Evolutionary conservation across 768 basidiomycete genomes (phyloP).

Genomic region (Podaxis mareebaensis): DNA sequence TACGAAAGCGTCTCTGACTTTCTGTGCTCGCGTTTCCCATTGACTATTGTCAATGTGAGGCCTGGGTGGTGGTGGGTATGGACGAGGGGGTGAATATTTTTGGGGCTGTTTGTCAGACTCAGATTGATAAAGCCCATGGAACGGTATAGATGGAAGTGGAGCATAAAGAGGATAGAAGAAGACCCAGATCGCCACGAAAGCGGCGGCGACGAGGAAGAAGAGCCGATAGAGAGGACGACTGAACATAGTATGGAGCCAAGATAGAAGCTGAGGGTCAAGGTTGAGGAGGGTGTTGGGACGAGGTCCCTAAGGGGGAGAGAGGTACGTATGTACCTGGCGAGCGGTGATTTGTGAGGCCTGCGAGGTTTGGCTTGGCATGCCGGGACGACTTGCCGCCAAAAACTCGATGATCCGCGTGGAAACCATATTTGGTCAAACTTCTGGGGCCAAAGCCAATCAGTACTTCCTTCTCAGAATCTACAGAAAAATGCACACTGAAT

Average conservation of each 20-base stretch:
- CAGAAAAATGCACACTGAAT: not conserved
- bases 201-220: conserved; percentile 1
- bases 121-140: not conserved
- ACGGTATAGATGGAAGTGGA: not conserved
- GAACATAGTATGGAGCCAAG: conserved; percentile 1
- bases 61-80: conserved; percentile 7
- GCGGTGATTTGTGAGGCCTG: not conserved
- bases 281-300: conserved; percentile 9
- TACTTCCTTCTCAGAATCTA: not conserved
- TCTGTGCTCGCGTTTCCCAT: conserved; percentile 53
- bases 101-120: not conserved
- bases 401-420: not conserved
- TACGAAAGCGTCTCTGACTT: conserved; percentile 58
- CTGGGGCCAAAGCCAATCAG: not conserved
- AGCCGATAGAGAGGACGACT: conserved; percentile 11
- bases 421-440: not conserved
- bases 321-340: not conserved
- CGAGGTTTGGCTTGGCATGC: not conserved
- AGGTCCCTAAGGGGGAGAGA: not conserved
- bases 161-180: conserved; percentile 5
- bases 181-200: conserved; percentile 12
- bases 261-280: not conserved
- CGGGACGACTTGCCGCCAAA: not conserved
- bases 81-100: conserved; percentile 1
- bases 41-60: not conserved